Evolutionary conservation across 257 asterid genomes (phyloP).

Genomic region (Ophiorrhiza pumila): DNA sequence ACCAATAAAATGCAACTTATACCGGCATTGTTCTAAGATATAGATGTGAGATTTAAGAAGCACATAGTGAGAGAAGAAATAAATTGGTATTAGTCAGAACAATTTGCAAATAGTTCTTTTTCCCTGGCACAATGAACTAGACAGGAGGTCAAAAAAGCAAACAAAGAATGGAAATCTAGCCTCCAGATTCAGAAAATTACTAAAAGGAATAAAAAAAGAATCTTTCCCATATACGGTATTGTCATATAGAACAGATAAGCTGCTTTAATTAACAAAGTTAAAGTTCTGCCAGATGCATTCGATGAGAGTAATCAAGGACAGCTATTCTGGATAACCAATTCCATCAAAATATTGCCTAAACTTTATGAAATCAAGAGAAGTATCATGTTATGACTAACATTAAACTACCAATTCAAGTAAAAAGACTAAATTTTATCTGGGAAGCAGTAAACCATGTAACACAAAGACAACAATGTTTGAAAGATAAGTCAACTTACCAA

Average conservation of each 20-base stretch:
- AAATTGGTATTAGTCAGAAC: not conserved
- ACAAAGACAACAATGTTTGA: not conserved
- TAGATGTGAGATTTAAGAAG: not conserved
- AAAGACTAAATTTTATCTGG: not conserved
- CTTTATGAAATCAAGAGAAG: not conserved
- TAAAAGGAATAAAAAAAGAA: not conserved
- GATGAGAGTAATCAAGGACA: not conserved
- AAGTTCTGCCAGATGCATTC: not conserved
- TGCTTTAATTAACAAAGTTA: not conserved
- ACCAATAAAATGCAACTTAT: not conserved
- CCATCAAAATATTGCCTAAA: not conserved
- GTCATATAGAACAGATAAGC: not conserved
- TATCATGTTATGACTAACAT: not conserved
- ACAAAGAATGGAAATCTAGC: not conserved
- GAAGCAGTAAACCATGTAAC: not conserved
- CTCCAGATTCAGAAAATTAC: not conserved
- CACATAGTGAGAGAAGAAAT: not conserved
- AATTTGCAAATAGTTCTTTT: not conserved
- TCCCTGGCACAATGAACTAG: not conserved
- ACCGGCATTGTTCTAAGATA: not conserved
- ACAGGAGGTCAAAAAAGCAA: not conserved
- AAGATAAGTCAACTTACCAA: constrained; percentile 50
- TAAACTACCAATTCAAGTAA: not conserved
- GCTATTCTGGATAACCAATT: not conserved
- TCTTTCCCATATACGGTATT: not conserved